These are phyloP conservation scores for Neofusicoccum laricinum DNA, from an alignment of 2,329 filamentous ascomycete genomes.

Conservation along the genomic window DNA sequence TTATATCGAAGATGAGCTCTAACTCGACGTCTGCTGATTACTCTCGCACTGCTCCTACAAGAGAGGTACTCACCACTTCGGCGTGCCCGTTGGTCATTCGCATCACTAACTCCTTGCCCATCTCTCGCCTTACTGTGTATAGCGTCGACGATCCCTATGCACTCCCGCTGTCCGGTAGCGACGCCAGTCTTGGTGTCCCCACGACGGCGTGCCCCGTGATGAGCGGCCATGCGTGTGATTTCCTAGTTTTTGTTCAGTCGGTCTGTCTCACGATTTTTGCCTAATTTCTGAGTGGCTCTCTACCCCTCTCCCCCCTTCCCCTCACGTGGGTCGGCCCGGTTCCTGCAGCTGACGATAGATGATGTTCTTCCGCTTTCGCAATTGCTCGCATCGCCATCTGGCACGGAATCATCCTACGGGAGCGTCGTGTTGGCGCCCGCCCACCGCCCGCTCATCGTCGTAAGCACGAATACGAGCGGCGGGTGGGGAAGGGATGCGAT, in stretches of 20 bases:
- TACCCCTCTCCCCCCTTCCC: no score
- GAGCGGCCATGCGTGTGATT: not conserved
- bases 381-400: not conserved
- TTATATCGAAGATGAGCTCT: not conserved
- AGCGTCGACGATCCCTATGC: not conserved
- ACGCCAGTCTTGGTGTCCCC: not conserved
- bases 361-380: not conserved
- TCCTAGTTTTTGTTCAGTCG: not conserved
- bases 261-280: not conserved
- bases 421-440: not conserved
- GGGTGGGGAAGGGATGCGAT: not conserved
- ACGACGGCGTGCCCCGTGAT: not conserved
- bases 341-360: not conserved
- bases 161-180: not conserved
- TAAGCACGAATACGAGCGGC: not conserved
- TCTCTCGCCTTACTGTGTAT: not conserved
- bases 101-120: not conserved
- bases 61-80: no score
- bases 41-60: no score
- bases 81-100: not conserved
- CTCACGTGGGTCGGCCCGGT: not conserved
- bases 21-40: not conserved
- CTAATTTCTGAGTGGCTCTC: not conserved
- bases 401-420: not conserved
- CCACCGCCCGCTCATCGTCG: not conserved